Evolutionary conservation across 257 asterid genomes (phyloP).

Genomic region (Fraxinus quadrangulata): DNA sequence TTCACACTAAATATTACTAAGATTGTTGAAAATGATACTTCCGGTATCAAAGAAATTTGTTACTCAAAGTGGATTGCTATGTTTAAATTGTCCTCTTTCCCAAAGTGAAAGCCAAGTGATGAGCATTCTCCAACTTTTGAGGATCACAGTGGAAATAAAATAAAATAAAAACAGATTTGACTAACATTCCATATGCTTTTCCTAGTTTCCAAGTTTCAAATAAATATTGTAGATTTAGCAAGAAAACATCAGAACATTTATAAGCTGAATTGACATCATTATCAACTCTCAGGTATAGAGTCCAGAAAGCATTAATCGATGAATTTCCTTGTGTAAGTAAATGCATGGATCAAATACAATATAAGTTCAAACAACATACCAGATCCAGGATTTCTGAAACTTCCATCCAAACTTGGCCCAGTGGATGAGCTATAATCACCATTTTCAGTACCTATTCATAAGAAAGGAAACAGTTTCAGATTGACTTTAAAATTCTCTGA

Average conservation of each 20-base stretch:
- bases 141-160: neutral
- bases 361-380: slow-evolving; percentile 40
- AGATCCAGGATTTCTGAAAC: slow-evolving; percentile 60
- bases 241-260: neutral
- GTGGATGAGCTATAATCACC: slow-evolving; percentile 61
- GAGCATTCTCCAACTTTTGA: neutral
- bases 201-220: neutral
- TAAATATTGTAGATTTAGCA: slow-evolving; percentile 1
- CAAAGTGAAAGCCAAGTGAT: neutral
- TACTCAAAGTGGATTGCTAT: neutral
- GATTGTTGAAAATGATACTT: neutral
- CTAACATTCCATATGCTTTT: neutral
- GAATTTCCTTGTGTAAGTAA: neutral
- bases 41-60: neutral
- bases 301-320: neutral
- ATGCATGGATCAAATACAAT: neutral
- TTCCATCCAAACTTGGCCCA: slow-evolving; percentile 66
- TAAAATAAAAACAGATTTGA: neutral
- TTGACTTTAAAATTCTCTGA: neutral
- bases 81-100: slow-evolving; percentile 2
- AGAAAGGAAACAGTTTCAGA: slow-evolving; percentile 4
- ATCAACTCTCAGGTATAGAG: neutral
- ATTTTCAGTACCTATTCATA: slow-evolving; percentile 47
- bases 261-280: neutral
- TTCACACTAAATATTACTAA: neutral